A percentile compares a stretch with the other conserved stretches of the same genome.
phyloP scores from a whole-genome alignment of 306 rosid species.

The Begonia masoniana region DNA sequence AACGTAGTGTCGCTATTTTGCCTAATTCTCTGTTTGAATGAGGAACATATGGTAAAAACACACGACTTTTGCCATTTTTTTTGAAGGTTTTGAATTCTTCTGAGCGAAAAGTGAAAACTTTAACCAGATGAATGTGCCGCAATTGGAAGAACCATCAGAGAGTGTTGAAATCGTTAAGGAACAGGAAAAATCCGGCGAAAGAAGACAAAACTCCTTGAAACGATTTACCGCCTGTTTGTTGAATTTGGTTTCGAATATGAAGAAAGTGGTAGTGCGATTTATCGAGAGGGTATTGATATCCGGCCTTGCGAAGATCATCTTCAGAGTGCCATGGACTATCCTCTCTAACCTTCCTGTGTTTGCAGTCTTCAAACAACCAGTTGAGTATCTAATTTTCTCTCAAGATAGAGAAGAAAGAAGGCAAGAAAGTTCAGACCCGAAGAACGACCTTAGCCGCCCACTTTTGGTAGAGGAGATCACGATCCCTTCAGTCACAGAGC shows the following conservation, averaged over 20 bases:
- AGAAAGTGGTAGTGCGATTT: conserved; percentile 31
- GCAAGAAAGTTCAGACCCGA: conserved; percentile 16
- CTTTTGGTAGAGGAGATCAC: conserved; percentile 61
- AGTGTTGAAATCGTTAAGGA: conserved; percentile 14
- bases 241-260: conserved; percentile 39
- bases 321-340: conserved; percentile 53
- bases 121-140: conserved; percentile 41
- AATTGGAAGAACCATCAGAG: conserved; percentile 12
- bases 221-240: conserved; percentile 20
- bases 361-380: conserved; percentile 23
- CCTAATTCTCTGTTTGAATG: no score
- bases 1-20: no score
- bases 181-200: conserved; percentile 12
- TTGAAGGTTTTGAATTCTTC: no score
- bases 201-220: conserved; percentile 15
- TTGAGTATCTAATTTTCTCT: conserved; percentile 14
- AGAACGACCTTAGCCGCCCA: conserved; percentile 17
- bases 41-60: no score
- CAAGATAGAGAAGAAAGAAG: conserved; percentile 18
- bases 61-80: no score
- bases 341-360: conserved; percentile 40
- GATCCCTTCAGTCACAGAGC: conserved; percentile 49
- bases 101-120: no score
- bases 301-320: conserved; percentile 32
- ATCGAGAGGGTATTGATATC: conserved; percentile 29